These are phyloP conservation scores for Pachyrhizus erosus DNA, from an alignment of 306 rosid species.

Conservation along the genomic window DNA sequence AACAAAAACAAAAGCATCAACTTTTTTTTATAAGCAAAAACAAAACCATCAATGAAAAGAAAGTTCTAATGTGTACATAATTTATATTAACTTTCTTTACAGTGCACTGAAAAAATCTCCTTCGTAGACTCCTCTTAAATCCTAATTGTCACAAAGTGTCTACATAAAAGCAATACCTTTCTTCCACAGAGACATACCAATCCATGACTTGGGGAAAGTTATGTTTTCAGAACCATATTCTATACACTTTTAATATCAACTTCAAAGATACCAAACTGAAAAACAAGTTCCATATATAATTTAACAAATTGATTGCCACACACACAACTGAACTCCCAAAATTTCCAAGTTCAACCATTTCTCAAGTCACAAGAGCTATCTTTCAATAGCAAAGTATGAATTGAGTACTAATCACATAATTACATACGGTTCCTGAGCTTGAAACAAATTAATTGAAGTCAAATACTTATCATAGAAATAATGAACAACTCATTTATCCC, in stretches of 20 bases:
- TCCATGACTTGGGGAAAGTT: not conserved
- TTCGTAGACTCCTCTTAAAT: not conserved
- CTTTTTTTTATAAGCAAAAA: too few relatives aligned
- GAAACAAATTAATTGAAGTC: too few relatives aligned
- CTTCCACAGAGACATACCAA: not conserved
- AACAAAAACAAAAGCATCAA: not conserved
- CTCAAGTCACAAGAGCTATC: too few relatives aligned
- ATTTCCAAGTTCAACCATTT: too few relatives aligned
- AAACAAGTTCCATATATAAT: not conserved
- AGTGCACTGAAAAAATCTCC: not conserved
- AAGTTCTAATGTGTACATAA: not conserved
- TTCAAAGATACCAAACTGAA: not conserved
- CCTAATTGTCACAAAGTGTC: not conserved
- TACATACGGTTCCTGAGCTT: too few relatives aligned
- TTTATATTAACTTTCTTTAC: not conserved
- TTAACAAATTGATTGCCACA: not conserved
- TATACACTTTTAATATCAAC: not conserved
- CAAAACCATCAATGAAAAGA: not conserved
- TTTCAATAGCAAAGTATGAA: too few relatives aligned
- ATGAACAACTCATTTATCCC: not conserved
- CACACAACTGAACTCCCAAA: not conserved
- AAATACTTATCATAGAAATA: too few relatives aligned
- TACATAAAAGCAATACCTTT: not conserved
- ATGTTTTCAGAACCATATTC: not conserved
- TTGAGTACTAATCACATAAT: too few relatives aligned